These are phyloP conservation scores for Exophiala aquamarina DNA, from an alignment of 2,329 filamentous ascomycete species.

Conservation along the genomic window DNA sequence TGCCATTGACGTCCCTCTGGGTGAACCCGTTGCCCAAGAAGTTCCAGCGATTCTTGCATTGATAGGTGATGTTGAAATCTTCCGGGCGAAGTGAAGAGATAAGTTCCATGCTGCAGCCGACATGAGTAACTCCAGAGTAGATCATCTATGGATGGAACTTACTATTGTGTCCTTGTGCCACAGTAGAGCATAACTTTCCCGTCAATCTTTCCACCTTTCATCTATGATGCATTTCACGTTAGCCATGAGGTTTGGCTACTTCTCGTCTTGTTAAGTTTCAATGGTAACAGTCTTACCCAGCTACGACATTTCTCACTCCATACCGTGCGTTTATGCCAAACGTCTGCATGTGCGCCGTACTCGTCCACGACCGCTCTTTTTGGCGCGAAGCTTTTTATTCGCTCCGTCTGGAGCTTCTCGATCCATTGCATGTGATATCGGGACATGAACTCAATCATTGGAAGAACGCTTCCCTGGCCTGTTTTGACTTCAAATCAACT, in stretches of 20 bases:
- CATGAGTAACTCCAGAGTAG: no score
- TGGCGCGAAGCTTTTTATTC: conserved; percentile 9
- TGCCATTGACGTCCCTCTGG: conserved; percentile 3
- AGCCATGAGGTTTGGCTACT: no score
- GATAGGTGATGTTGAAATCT: conserved; percentile 41
- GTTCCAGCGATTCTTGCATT: conserved; percentile 38
- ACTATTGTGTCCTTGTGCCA: no score
- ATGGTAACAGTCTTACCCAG: no score
- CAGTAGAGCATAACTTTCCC: conserved; percentile 39
- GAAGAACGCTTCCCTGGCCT: conserved; percentile 28
- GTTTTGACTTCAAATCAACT: no score
- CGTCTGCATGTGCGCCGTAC: conserved; percentile 39
- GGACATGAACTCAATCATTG: conserved; percentile 22
- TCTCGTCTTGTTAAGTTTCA: no score
- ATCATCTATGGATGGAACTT: no score
- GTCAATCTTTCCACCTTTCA: conserved; percentile 11
- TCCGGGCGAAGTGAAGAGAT: conserved; percentile 38
- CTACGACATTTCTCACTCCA: conserved; percentile 13
- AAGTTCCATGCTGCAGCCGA: conserved; percentile 40
- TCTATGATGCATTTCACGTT: no score
- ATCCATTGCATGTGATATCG: conserved; percentile 23
- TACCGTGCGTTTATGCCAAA: conserved; percentile 35
- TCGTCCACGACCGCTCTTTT: conserved; percentile 29
- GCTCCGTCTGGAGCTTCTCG: conserved; percentile 23
- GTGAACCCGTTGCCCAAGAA: conserved; percentile 45